Evolutionary conservation across 2,329 filamentous ascomycete genomes (phyloP), one percentile per base, ranked within the genome.

Genomic region (Epichloe aotearoae): DNA sequence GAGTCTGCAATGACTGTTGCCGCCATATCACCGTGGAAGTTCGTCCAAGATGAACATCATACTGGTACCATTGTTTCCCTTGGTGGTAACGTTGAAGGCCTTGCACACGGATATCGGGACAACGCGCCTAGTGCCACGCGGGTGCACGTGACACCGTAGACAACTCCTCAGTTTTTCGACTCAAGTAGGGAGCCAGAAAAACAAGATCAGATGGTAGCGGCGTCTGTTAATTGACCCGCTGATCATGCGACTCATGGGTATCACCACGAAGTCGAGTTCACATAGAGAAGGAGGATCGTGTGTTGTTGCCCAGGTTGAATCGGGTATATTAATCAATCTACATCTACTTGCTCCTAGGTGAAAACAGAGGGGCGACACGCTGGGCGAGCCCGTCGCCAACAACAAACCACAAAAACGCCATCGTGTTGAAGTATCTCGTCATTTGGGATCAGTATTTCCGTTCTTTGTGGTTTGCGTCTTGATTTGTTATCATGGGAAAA

Each of bases 1-100:
- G 68, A 70, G 54, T 70, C 68, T 34, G 66, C 66, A 52, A 70
- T 70, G 38, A 66, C 54, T 19, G 52, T 48, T 17, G 54, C 54
- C 12, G 53, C 34, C 61, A 63, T 63, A 1, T 19, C 48, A 51
- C 26, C 8, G 5, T 8, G 5, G 34, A 40, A 37, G 10, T 12
- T 14, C 15, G 15, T 43, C 11, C 6, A 19, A 15, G 15, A 40
- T 5, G 41, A 5, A 10, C 5, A 20, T 19, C 5, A n/a, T 12
- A 33, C 11, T 23, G 14, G 46, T 39, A 43, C 23, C 11, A 12
- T 20, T 14, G 36, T 38, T n/a, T 5, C 15, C 36, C 36, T 38
- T 11, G n/a, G 14, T 20, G 30, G 10, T 46, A 11, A 8, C 36
- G 14, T 10, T 11, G 7, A 43, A 3, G 19, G 5, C 11, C 6